Base-by-base conservation (phyloP, 2,329 filamentous ascomycete species). In the Fonsecaea pugnacius region DNA sequence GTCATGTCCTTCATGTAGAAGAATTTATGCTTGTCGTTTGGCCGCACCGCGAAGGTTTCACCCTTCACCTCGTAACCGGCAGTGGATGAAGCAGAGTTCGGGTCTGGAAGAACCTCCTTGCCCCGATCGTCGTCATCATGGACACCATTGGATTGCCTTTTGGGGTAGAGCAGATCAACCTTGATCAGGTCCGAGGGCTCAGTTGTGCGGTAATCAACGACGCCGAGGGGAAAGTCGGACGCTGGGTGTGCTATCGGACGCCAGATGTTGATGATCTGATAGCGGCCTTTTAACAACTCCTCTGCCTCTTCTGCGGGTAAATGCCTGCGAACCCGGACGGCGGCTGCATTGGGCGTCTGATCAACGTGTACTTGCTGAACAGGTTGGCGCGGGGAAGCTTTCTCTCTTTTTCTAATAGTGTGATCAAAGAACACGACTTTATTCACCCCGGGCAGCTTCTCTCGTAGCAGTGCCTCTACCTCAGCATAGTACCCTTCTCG, bases 281-380 rank as follows among this genome's bases (percentile, higher is more conserved):
- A 89, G 4, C 88, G 80, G 7, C 82, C 80, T 62, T 80, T 79
- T 2, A 89, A 69, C 9, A 89, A 75, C 60, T 81, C 79, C 32
- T 87, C 84, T 0, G 82, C 84, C 70, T 88, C 85, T 1, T 80
- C 79, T 2, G 74, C 75, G 0, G 83, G 78, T 0, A 89, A 68
- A 70, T 91, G 89, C 1, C 87, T 79, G 1, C 85, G 80, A 14
- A 90, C 87, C 12, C 89, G 83, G 1, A 76, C 81, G 64, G 82
- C 85, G 0, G 87, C 87, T 0, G 89, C 88, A 0, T 72, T 75
- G 0, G 87, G 84, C 0, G 89, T 90, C 76, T 91, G 89, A 72
- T 91, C 89, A 14, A 91, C 87, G 67, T 91, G 89, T 0, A 91
- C 87, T 69, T 86, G 84, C 73, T 89, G 85, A 0, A 91, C 88